Evolutionary conservation across 2,329 filamentous ascomycete genomes (phyloP).

Genomic region (Didymellaceae sp.): DNA sequence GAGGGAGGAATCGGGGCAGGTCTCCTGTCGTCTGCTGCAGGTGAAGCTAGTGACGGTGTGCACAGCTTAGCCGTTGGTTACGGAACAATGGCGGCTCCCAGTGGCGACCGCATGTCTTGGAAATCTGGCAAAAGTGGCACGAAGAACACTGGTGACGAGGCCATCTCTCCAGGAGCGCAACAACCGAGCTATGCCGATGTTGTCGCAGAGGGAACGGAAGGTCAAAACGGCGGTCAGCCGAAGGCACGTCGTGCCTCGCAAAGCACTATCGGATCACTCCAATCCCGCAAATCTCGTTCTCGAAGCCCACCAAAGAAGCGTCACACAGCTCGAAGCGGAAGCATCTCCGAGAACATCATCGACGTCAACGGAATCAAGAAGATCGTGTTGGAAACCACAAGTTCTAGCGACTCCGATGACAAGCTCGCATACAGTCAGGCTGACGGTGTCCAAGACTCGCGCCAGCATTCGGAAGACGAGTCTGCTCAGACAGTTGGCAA

Average conservation of each 20-base stretch:
- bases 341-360: constrained; percentile 79
- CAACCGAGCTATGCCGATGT: constrained; percentile 15
- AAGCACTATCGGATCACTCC: constrained; percentile 45
- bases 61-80: constrained; percentile 62
- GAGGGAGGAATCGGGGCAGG: constrained; percentile 62
- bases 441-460: constrained; percentile 31
- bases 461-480: constrained; percentile 28
- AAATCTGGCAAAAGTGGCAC: constrained; percentile 29
- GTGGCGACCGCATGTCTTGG: constrained; percentile 38
- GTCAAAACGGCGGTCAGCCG: constrained; percentile 24
- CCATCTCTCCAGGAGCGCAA: constrained; percentile 30
- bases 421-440: constrained; percentile 24
- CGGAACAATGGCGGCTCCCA: constrained; percentile 48
- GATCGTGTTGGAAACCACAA: constrained; percentile 74
- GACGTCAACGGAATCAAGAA: constrained; percentile 77
- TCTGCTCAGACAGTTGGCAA: too few species aligned
- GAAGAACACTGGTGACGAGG: constrained; percentile 25
- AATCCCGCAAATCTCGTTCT: constrained; percentile 32
- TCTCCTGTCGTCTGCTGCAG: constrained; percentile 60
- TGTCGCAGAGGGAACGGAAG: constrained; percentile 22
- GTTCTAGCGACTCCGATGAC: constrained; percentile 55
- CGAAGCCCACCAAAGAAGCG: constrained; percentile 43
- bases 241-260: constrained; percentile 30
- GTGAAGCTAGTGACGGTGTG: constrained; percentile 69
- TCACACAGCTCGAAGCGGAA: constrained; percentile 70